A percentile compares a stretch with the other conserved stretches of the same genome.
phyloP scores from a whole-genome alignment of 495 filamentous ascomycete genomes.

The Xylaria venustula region DNA sequence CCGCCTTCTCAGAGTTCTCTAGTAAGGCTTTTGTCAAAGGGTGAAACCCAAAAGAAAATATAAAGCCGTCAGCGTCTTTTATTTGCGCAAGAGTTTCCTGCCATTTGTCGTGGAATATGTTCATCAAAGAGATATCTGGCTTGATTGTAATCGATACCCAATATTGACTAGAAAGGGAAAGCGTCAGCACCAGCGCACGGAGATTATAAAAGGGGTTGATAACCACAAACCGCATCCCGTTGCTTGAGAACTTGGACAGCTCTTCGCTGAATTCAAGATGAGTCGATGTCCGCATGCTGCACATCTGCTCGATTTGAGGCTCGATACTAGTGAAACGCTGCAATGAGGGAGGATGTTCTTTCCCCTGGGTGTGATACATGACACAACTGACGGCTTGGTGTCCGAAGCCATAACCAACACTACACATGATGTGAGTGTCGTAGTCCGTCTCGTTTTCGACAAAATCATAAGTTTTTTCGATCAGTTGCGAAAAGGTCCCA shows the following conservation, averaged over 20 bases:
- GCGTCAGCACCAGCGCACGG: neutral
- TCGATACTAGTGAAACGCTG: conserved; percentile 12
- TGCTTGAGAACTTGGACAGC: conserved; percentile 11
- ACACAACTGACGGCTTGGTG: conserved; percentile 11
- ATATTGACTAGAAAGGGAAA: neutral
- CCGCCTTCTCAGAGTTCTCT: conserved; percentile 18
- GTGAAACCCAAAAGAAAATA: conserved; percentile 24
- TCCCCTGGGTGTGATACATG: conserved; percentile 14
- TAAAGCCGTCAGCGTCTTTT: conserved; percentile 10
- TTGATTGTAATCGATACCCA: conserved; percentile 11
- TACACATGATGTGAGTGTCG: conserved; percentile 9
- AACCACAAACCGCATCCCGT: conserved; percentile 9
- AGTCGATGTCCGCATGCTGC: conserved; percentile 11
- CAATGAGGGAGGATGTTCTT: conserved; percentile 8
- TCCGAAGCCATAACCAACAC: conserved; percentile 8
- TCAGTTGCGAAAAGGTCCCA: conserved; percentile 7
- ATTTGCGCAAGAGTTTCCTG: conserved; percentile 8
- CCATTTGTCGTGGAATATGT: conserved; percentile 13
- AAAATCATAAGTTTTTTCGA: conserved; percentile 21
- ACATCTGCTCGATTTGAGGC: conserved; percentile 2
- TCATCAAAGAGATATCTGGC: conserved; percentile 8
- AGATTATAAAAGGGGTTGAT: neutral
- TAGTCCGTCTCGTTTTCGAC: conserved; percentile 12
- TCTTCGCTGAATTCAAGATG: conserved; percentile 6
- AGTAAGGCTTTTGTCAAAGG: conserved; percentile 25